A percentile compares a stretch with the other conserved stretches of the same genome.
phyloP scores from a whole-genome alignment of 306 rosid genomes.

The Cajanus cajan region DNA sequence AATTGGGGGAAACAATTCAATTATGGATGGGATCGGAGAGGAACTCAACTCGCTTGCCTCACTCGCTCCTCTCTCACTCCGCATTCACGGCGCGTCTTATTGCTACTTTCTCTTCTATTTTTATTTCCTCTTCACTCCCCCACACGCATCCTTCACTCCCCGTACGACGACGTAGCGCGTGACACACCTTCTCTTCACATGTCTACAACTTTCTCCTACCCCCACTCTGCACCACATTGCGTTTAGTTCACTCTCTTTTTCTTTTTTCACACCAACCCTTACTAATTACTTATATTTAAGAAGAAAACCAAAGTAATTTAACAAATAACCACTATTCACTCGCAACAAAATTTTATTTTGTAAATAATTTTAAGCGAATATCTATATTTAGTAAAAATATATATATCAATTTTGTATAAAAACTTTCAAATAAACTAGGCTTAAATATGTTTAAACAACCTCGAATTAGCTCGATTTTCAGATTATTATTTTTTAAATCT shows the following conservation, averaged over 20 bases:
- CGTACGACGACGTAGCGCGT: slow-evolving; percentile 42
- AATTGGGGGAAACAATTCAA: slow-evolving; percentile 36
- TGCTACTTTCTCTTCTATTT: neutral
- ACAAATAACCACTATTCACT: no score
- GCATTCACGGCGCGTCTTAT: slow-evolving; percentile 45
- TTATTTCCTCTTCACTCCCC: neutral
- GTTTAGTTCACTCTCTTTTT: slow-evolving; percentile 28
- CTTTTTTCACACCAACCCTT: no score
- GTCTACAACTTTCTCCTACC: neutral
- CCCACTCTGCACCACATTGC: slow-evolving; percentile 28
- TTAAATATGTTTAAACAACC: no score
- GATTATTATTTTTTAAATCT: no score
- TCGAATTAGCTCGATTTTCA: no score
- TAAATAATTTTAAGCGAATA: no score
- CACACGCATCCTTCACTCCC: slow-evolving; percentile 30
- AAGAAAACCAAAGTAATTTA: no score
- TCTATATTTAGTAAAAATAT: no score
- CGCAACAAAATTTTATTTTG: no score
- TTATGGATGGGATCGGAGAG: slow-evolving; percentile 42
- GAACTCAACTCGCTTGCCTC: slow-evolving; percentile 49
- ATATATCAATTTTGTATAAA: no score
- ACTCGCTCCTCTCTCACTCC: slow-evolving; percentile 41
- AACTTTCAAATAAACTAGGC: no score
- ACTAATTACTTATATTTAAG: no score
- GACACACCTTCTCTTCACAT: neutral